phyloP scores from a whole-genome alignment of 108 stramenopile species.

The Epipyxis sp. region DNA sequence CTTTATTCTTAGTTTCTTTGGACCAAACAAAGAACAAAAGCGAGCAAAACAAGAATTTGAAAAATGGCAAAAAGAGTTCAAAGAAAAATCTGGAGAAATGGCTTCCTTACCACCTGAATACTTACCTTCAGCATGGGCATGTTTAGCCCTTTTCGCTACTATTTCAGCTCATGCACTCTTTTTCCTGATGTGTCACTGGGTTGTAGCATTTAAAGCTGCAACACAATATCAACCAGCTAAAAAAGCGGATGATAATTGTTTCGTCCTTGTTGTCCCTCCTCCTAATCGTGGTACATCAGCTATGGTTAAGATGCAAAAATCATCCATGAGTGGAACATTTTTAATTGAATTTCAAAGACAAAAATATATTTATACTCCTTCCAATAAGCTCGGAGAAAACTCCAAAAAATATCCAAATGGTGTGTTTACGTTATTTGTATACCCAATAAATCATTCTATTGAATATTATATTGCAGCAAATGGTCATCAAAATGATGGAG shows the following conservation, averaged over 20 bases:
- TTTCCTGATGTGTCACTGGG: conserved; percentile 16
- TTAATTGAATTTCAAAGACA: conserved; percentile 13
- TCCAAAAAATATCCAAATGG: conserved; percentile 1
- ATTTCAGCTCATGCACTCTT: neutral
- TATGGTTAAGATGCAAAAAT: neutral
- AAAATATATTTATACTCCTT: neutral
- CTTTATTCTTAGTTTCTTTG: neutral
- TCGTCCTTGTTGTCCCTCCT: neutral
- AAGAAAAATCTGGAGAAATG: conserved; percentile 13
- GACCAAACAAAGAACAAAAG: neutral
- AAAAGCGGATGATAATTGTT: neutral
- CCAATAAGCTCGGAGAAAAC: neutral
- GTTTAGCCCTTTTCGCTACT: neutral
- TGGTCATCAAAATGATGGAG: neutral
- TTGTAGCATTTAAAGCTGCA: neutral
- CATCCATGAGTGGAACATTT: neutral
- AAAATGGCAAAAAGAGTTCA: conserved; percentile 23
- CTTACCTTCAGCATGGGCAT: conserved; percentile 14
- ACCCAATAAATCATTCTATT: neutral
- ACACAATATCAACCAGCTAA: neutral
- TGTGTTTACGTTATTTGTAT: neutral
- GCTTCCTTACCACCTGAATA: conserved; percentile 9
- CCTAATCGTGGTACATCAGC: neutral
- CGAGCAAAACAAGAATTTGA: conserved; percentile 20
- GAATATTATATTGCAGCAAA: neutral